These are phyloP conservation scores for Uncinocarpus reesii DNA, from an alignment of 2,329 filamentous ascomycete species.

Conservation along the genomic window DNA sequence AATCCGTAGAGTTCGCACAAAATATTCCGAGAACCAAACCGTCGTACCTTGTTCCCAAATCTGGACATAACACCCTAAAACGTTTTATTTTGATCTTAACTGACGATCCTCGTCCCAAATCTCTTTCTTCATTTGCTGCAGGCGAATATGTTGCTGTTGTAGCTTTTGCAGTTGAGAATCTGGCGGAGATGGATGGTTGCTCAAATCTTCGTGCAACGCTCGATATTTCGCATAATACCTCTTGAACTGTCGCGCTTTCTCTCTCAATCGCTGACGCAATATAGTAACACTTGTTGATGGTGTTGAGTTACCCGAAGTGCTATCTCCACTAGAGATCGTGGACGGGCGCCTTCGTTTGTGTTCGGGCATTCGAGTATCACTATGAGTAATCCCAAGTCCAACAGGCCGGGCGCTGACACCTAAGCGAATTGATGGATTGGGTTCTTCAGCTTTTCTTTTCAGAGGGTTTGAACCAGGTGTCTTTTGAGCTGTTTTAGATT, in stretches of 20 bases:
- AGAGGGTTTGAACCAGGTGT: slow-evolving; percentile 27
- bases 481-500: slow-evolving; percentile 23
- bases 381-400: slow-evolving; percentile 19
- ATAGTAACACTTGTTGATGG: slow-evolving; percentile 31
- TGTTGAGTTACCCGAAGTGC: slow-evolving; percentile 33
- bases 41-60: not conserved
- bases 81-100: slow-evolving; percentile 20
- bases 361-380: slow-evolving; percentile 28
- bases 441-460: slow-evolving; percentile 31
- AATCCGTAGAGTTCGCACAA: not conserved
- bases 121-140: slow-evolving; percentile 49
- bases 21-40: too few relatives aligned
- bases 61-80: not conserved
- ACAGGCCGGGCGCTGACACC: slow-evolving; percentile 18
- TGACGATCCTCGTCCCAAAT: slow-evolving; percentile 41
- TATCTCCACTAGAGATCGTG: slow-evolving; percentile 32
- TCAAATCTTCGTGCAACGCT: slow-evolving; percentile 43
- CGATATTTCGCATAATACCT: slow-evolving; percentile 49
- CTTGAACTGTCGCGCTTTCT: slow-evolving; percentile 43
- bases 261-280: slow-evolving; percentile 30
- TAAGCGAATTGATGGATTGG: not conserved
- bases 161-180: slow-evolving; percentile 44
- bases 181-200: slow-evolving; percentile 34
- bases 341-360: slow-evolving; percentile 33
- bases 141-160: slow-evolving; percentile 44